Conservation (phyloP, 2,329 filamentous ascomycete species). For the Phaeophleospora eucalypticola region DNA sequence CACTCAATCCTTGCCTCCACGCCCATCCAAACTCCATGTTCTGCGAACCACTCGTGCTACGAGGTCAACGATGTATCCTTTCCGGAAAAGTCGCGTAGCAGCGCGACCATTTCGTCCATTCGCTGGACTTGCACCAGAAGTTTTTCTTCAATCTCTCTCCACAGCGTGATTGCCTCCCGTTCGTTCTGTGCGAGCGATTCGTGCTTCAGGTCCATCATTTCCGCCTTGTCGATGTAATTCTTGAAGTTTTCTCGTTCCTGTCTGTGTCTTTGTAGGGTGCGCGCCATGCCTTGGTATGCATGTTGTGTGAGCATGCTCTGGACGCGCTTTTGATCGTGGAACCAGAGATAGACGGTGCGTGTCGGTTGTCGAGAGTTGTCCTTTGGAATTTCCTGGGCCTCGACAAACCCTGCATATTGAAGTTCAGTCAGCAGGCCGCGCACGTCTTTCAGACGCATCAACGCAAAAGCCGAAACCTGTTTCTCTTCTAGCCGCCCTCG, state of each 20-base stretch:
- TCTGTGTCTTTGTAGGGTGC: slow-evolving; percentile 74
- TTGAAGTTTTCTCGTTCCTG: slow-evolving; percentile 69
- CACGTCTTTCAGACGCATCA: slow-evolving; percentile 82
- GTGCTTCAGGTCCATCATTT: slow-evolving; percentile 79
- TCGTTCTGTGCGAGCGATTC: slow-evolving; percentile 73
- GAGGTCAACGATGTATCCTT: slow-evolving; percentile 25
- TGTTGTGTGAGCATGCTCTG: slow-evolving; percentile 69
- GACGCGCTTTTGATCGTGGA: slow-evolving; percentile 73
- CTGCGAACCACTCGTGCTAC: slow-evolving; percentile 5
- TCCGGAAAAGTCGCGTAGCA: slow-evolving; percentile 60
- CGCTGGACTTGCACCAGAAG: slow-evolving; percentile 74
- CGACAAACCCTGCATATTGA: slow-evolving; percentile 79
- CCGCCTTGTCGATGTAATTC: slow-evolving; percentile 72
- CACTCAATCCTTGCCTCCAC: not conserved
- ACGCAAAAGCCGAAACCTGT: slow-evolving; percentile 70
- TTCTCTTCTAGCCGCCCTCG: slow-evolving; percentile 96
- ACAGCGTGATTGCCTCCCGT: slow-evolving; percentile 62
- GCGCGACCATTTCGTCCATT: slow-evolving; percentile 71
- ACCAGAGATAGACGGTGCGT: slow-evolving; percentile 87
- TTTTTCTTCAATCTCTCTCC: slow-evolving; percentile 61
- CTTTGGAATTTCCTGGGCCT: slow-evolving; percentile 90
- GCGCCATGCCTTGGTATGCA: slow-evolving; percentile 84
- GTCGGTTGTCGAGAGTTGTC: slow-evolving; percentile 78
- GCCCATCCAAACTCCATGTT: not conserved
- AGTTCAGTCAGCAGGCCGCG: slow-evolving; percentile 80